Conservation (phyloP, 495 filamentous ascomycete species). For the Beverwykella pulmonaria region DNA sequence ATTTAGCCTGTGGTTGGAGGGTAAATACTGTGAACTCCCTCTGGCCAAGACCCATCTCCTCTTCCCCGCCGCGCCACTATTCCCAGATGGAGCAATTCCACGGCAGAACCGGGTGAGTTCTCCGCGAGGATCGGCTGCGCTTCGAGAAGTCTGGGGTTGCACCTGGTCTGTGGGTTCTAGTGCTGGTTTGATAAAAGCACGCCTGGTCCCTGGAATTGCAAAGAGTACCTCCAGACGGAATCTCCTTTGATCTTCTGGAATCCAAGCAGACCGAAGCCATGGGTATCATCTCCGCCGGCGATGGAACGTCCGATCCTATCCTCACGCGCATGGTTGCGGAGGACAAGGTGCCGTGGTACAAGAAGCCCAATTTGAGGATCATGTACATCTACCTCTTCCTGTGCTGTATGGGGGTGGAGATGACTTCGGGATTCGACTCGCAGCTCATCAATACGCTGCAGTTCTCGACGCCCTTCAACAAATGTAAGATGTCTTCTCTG, state of each 20-base stretch:
- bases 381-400: slow-evolving; percentile 29
- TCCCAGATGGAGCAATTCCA: not conserved
- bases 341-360: slow-evolving; percentile 28
- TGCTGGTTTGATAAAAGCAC: not conserved
- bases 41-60: not conserved
- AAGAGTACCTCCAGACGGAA: not conserved
- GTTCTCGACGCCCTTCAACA: slow-evolving; percentile 27
- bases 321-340: slow-evolving; percentile 23
- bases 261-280: not conserved
- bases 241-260: not conserved
- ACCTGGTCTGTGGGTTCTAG: not conserved
- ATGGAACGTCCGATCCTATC: slow-evolving; percentile 16
- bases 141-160: not conserved
- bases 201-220: not conserved
- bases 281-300: not conserved
- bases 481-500: slow-evolving; percentile 14
- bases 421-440: slow-evolving; percentile 35
- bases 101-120: not conserved
- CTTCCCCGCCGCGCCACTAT: not conserved
- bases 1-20: not conserved
- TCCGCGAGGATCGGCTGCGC: not conserved
- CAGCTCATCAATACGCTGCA: slow-evolving; percentile 35
- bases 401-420: slow-evolving; percentile 31
- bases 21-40: not conserved
- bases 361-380: slow-evolving; percentile 25